phyloP scores from a whole-genome alignment of 2,329 filamentous ascomycete genomes.

The Colletotrichum limetticola region DNA sequence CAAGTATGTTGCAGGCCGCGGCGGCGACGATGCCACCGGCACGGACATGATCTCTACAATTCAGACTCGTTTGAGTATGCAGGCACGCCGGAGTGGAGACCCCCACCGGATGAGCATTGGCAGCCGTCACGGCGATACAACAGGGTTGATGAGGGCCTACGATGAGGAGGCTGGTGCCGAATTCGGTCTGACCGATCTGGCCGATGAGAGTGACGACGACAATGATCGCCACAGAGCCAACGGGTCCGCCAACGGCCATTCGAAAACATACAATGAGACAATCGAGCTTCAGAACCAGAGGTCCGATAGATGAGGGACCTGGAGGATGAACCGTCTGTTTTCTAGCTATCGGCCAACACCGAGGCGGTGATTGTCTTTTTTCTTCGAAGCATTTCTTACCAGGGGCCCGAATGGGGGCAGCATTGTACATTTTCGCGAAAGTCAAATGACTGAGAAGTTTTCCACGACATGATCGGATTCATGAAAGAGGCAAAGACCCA shows the following conservation, averaged over 20 bases:
- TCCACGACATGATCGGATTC: slow-evolving; percentile 35
- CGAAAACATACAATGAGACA: slow-evolving; percentile 49
- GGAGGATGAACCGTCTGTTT: slow-evolving; percentile 13
- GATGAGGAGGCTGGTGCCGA: slow-evolving; percentile 82
- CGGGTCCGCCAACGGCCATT: slow-evolving; percentile 52
- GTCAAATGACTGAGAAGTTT: slow-evolving; percentile 35
- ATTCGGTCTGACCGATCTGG: slow-evolving; percentile 82
- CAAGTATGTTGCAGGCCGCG: slow-evolving; percentile 68
- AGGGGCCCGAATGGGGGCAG: slow-evolving; percentile 22
- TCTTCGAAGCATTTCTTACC: slow-evolving; percentile 25
- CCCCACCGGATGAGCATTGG: slow-evolving; percentile 70
- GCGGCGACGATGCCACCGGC: slow-evolving; percentile 81
- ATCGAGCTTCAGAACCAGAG: slow-evolving; percentile 65
- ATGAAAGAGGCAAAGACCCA: slow-evolving; percentile 35
- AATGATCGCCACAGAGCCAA: slow-evolving; percentile 48
- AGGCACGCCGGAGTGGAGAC: slow-evolving; percentile 79
- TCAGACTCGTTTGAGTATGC: slow-evolving; percentile 94
- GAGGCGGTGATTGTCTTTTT: slow-evolving; percentile 27
- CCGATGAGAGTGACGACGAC: slow-evolving; percentile 80
- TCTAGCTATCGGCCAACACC: slow-evolving; percentile 10
- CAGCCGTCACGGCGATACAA: slow-evolving; percentile 75
- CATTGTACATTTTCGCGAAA: slow-evolving; percentile 35
- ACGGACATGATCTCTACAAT: slow-evolving; percentile 92
- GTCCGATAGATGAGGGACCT: slow-evolving; percentile 45
- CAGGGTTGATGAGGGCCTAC: slow-evolving; percentile 88